Conservation (phyloP, 352 stramenopile species). For the Pythium sukuiense region DNA sequence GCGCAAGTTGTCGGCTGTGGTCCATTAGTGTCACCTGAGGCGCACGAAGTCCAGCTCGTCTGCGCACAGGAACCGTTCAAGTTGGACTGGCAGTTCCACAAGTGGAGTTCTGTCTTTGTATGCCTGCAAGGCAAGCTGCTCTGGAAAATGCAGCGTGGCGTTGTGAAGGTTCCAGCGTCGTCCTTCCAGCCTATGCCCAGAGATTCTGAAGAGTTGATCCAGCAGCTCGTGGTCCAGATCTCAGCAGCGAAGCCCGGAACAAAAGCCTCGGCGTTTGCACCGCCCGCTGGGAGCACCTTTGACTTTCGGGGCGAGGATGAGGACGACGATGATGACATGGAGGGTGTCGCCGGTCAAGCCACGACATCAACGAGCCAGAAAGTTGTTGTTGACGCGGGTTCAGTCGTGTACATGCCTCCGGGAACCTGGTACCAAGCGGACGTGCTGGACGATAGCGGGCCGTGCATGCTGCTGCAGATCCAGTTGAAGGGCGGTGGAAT, state of each 20-base stretch:
- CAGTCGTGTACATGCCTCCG: conserved; percentile 48
- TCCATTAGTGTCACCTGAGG: conserved; percentile 5
- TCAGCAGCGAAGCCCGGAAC: conserved; percentile 8
- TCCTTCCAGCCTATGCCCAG: conserved; percentile 20
- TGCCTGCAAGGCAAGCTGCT: conserved; percentile 32
- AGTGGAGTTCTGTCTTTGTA: conserved; percentile 41
- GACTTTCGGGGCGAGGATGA: conserved; percentile 33
- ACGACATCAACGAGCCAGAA: background rate
- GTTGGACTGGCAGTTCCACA: conserved; percentile 46
- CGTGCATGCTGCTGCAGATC: conserved; percentile 44
- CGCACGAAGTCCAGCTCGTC: conserved; percentile 20
- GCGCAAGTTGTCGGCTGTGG: conserved; percentile 11
- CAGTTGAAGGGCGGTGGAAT: conserved; percentile 33
- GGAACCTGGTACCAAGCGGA: conserved; percentile 50
- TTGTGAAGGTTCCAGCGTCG: conserved; percentile 26
- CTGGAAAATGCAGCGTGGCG: conserved; percentile 31
- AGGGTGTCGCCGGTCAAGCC: background rate
- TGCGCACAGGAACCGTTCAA: conserved; percentile 13
- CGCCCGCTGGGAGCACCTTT: conserved; percentile 7
- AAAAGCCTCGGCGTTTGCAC: background rate
- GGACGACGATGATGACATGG: conserved; percentile 19
- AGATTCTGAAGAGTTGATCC: background rate
- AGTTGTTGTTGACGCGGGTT: conserved; percentile 34
- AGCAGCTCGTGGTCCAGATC: background rate
- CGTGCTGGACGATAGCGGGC: conserved; percentile 8